These are phyloP conservation scores for Pseudohalonectria lignicola DNA, from an alignment of 2,329 filamentous ascomycete genomes.

Conservation along the genomic window DNA sequence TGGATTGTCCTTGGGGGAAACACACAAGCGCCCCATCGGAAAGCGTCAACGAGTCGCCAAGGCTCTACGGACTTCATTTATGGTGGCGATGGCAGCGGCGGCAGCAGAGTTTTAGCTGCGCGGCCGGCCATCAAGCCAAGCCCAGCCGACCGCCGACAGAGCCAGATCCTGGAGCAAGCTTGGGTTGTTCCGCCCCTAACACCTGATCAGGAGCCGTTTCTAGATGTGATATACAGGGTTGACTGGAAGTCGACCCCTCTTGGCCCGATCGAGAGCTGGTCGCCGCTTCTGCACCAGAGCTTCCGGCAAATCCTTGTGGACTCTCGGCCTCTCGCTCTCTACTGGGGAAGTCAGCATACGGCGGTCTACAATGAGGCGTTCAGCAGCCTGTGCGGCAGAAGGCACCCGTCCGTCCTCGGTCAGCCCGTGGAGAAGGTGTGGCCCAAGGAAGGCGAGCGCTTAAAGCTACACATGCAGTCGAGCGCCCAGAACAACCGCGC, in stretches of 20 bases:
- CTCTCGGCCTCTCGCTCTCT: conserved; percentile 40
- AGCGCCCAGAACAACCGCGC: conserved; percentile 19
- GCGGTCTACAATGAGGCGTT: conserved; percentile 68
- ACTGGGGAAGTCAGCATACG: conserved; percentile 49
- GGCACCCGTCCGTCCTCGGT: conserved; percentile 53
- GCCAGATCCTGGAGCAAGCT: background rate
- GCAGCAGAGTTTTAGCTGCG: no score
- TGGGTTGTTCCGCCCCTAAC: conserved; percentile 1
- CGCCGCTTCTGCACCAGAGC: conserved; percentile 27
- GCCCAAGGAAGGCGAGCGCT: conserved; percentile 32
- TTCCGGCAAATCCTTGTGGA: conserved; percentile 28
- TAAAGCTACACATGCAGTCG: conserved; percentile 26
- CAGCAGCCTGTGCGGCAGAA: conserved; percentile 46
- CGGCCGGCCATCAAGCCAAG: no score
- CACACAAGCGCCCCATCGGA: background rate
- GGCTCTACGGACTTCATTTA: no score
- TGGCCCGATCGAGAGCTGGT: conserved; percentile 30
- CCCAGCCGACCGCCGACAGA: no score
- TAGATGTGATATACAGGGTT: conserved; percentile 23
- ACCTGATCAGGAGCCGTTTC: conserved; percentile 20
- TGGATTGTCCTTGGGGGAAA: conserved; percentile 9
- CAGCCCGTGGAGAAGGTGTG: conserved; percentile 47
- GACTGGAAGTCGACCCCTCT: conserved; percentile 34
- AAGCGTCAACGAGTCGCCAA: no score
- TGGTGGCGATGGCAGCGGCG: no score